Percentiles rank a stretch among this genome's conserved stretches.
These are phyloP conservation scores for Nakaseomyces bracarensis DNA, from an alignment of 1,139 yeast species.

Conservation along the genomic window DNA sequence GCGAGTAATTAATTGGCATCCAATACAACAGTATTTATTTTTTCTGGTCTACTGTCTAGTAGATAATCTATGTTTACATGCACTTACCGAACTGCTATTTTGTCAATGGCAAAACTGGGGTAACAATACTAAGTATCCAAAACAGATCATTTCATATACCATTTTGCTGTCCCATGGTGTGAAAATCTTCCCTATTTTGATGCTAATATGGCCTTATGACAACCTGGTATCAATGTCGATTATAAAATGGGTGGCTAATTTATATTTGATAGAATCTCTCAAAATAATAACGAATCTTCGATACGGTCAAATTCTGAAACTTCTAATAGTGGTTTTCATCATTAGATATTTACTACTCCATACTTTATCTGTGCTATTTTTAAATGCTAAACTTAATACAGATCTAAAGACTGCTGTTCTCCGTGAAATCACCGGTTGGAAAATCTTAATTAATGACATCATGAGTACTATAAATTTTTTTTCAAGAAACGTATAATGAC, in stretches of 20 bases:
- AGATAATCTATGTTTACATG: conserved; percentile 51
- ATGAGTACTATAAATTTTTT: background rate
- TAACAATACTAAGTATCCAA: conserved; percentile 20
- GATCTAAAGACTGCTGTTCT: conserved; percentile 17
- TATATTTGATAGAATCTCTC: conserved; percentile 61
- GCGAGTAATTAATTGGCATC: conserved; percentile 39
- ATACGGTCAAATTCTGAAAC: conserved; percentile 33
- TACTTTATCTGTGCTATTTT: conserved; percentile 23
- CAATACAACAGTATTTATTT: conserved; percentile 53
- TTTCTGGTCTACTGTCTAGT: conserved; percentile 56
- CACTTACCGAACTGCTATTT: conserved; percentile 30
- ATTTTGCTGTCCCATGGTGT: conserved; percentile 68
- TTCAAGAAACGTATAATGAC: background rate
- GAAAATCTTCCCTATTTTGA: conserved; percentile 80
- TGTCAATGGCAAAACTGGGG: conserved; percentile 39
- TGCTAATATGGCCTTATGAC: conserved; percentile 96
- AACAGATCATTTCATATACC: conserved; percentile 46
- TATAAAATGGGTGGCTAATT: conserved; percentile 52
- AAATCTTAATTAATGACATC: background rate
- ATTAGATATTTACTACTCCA: conserved; percentile 14
- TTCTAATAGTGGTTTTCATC: conserved; percentile 24
- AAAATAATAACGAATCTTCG: conserved; percentile 44
- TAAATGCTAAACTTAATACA: background rate
- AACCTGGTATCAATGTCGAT: conserved; percentile 55
- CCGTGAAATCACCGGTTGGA: conserved; percentile 14